These are phyloP conservation scores for Seiridium cupressi DNA, from an alignment of 2,329 filamentous ascomycete species.

Conservation along the genomic window DNA sequence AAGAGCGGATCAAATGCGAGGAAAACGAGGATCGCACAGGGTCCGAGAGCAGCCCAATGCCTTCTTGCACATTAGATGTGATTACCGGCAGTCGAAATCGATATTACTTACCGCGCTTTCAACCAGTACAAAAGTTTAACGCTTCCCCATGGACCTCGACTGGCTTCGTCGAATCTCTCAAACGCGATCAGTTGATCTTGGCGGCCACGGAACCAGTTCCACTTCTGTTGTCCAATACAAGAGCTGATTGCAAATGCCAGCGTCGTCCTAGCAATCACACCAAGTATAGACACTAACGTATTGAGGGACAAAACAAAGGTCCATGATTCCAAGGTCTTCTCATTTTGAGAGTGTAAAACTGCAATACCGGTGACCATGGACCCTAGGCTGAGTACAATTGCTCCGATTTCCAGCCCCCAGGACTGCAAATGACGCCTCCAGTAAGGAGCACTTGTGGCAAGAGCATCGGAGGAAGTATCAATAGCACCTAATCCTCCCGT, in stretches of 20 bases:
- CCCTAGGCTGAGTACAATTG: slow-evolving; percentile 10
- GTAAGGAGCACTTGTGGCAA: neutral
- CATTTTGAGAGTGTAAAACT: slow-evolving; percentile 12
- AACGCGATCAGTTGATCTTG: slow-evolving; percentile 16
- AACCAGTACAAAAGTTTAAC: slow-evolving; percentile 18
- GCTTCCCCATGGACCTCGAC: slow-evolving; percentile 20
- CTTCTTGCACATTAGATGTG: neutral
- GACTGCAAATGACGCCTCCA: neutral
- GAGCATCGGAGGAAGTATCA: neutral
- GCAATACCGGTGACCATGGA: slow-evolving; percentile 11
- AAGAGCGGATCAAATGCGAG: slow-evolving; percentile 18
- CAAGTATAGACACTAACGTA: slow-evolving; percentile 16
- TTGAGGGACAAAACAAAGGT: slow-evolving; percentile 15
- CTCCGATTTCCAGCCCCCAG: slow-evolving; percentile 16
- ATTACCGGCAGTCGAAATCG: neutral
- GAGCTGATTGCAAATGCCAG: slow-evolving; percentile 21
- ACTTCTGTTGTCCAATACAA: slow-evolving; percentile 20
- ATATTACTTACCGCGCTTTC: slow-evolving; percentile 12
- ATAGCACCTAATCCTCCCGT: neutral
- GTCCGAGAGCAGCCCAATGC: slow-evolving; percentile 14
- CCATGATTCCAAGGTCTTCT: slow-evolving; percentile 12
- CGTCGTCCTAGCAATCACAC: slow-evolving; percentile 13
- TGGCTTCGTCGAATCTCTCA: slow-evolving; percentile 23
- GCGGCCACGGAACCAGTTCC: slow-evolving; percentile 19
- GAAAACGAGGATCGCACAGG: slow-evolving; percentile 13